Conservation (phyloP, 2,329 filamentous ascomycete species). For the Microdochium bolleyi region DNA sequence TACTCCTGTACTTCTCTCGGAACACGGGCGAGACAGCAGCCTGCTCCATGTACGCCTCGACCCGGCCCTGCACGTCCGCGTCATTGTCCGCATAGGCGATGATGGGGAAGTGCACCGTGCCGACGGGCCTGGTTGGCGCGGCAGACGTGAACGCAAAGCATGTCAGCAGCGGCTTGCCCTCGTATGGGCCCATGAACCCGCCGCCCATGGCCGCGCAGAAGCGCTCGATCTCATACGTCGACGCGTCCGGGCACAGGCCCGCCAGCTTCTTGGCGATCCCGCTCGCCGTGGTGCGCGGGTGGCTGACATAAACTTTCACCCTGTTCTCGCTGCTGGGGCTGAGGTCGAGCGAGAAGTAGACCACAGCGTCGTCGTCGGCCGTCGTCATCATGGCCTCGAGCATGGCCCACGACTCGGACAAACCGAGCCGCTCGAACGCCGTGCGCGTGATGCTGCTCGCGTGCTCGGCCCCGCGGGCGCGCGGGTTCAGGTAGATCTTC, state of each 20-base stretch:
- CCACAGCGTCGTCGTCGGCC: constrained; percentile 4
- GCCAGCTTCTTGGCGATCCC: constrained; percentile 5
- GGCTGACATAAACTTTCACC: constrained; percentile 8
- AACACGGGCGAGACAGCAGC: constrained; percentile 1
- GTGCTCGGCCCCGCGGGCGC: background rate
- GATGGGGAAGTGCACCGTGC: constrained; percentile 9
- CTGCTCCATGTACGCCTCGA: constrained; percentile 6
- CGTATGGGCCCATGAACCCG: constrained; percentile 5
- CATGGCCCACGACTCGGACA: constrained; percentile 1
- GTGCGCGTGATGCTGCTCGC: constrained; percentile 2
- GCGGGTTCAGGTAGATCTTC: constrained; percentile 10
- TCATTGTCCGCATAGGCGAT: constrained; percentile 6
- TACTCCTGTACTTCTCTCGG: constrained; percentile 4
- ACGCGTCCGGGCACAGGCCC: constrained; percentile 4
- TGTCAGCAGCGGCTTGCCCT: constrained; percentile 5
- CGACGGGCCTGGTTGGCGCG: constrained; percentile 1
- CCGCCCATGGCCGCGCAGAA: constrained; percentile 7
- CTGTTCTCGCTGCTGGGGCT: constrained; percentile 3
- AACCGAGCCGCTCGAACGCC: constrained; percentile 7
- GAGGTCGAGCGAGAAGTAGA: constrained; percentile 9
- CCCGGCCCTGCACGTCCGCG: constrained; percentile 3
- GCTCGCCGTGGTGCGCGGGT: constrained; percentile 3
- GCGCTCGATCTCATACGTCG: constrained; percentile 8
- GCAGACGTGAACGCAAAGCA: constrained; percentile 9
- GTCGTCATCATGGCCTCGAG: background rate